phyloP scores from a whole-genome alignment of 441 rosid genomes.

The Pelargonium cotyledonis region DNA sequence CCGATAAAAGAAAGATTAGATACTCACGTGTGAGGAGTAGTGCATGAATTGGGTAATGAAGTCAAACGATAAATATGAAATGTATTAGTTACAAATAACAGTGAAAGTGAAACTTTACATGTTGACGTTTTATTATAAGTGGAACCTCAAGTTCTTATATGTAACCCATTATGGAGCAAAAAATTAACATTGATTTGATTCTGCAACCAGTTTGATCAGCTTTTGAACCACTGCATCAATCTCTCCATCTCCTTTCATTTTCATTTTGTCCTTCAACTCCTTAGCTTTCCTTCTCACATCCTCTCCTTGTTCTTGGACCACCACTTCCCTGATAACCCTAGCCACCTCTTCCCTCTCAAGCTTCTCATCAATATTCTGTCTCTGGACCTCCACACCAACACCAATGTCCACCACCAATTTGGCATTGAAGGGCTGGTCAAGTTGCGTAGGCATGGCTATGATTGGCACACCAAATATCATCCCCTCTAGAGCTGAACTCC shows the following conservation, averaged over 20 bases:
- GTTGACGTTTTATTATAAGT: background rate
- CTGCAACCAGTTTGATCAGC: slow-evolving; percentile 8
- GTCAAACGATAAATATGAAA: too few relatives aligned
- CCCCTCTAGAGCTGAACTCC: slow-evolving; percentile 34
- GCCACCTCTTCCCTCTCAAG: slow-evolving; percentile 27
- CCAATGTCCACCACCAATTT: slow-evolving; percentile 27
- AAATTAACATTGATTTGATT: too few relatives aligned
- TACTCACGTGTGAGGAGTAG: too few relatives aligned
- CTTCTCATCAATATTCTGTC: slow-evolving; percentile 18
- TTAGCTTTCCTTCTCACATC: slow-evolving; percentile 25
- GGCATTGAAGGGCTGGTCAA: slow-evolving; percentile 31
- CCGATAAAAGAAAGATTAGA: too few relatives aligned
- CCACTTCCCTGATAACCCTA: slow-evolving; percentile 25
- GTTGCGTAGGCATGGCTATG: slow-evolving; percentile 30
- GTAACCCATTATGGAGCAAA: too few relatives aligned
- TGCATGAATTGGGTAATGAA: too few relatives aligned
- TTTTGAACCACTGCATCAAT: slow-evolving; percentile 22
- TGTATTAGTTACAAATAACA: too few relatives aligned
- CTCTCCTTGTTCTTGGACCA: slow-evolving; percentile 23
- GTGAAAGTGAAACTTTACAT: too few relatives aligned
- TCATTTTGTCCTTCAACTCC: slow-evolving; percentile 23
- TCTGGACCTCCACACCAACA: slow-evolving; percentile 30
- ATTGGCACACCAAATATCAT: slow-evolving; percentile 31
- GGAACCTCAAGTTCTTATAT: too few relatives aligned
- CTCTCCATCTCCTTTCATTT: slow-evolving; percentile 29